A percentile compares a stretch with the other conserved stretches of the same genome.
These are phyloP conservation scores for Chrysanthemum seticuspe DNA, from an alignment of 129 eudicot genomes.

Conservation along the genomic window DNA sequence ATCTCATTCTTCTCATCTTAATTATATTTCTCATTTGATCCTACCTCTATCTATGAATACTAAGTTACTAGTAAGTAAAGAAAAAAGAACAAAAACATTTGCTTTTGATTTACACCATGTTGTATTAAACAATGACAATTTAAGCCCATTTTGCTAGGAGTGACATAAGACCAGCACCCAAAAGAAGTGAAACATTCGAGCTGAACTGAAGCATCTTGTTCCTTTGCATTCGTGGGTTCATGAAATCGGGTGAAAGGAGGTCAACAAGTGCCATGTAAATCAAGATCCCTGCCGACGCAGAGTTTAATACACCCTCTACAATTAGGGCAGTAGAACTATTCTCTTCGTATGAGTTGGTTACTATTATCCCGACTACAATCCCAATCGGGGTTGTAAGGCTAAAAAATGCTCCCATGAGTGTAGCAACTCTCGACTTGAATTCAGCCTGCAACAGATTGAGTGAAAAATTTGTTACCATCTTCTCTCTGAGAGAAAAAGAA, in stretches of 20 bases:
- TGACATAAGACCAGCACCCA: slow-evolving; percentile 3
- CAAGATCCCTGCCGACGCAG: slow-evolving; percentile 4
- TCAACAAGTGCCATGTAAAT: slow-evolving; percentile 10
- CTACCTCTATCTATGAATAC: too few species aligned
- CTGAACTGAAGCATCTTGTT: neutral
- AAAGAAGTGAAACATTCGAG: neutral
- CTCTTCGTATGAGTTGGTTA: neutral
- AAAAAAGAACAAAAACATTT: too few species aligned
- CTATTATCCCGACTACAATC: slow-evolving; percentile 1
- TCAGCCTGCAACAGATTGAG: neutral
- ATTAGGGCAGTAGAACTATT: neutral
- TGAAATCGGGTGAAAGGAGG: slow-evolving; percentile 1
- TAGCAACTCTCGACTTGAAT: slow-evolving; percentile 2
- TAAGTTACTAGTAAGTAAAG: too few species aligned
- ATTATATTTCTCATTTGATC: too few species aligned
- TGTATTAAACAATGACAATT: neutral
- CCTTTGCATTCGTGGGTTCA: slow-evolving; percentile 7
- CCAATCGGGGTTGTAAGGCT: neutral
- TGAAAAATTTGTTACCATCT: neutral
- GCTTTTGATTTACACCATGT: too few species aligned
- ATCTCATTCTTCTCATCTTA: too few species aligned
- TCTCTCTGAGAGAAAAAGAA: neutral
- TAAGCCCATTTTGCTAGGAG: slow-evolving; percentile 13
- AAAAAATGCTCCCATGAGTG: slow-evolving; percentile 11
- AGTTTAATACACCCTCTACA: slow-evolving; percentile 6